phyloP scores from a whole-genome alignment of 768 basidiomycete genomes.

The Austroboletus eburneus region DNA sequence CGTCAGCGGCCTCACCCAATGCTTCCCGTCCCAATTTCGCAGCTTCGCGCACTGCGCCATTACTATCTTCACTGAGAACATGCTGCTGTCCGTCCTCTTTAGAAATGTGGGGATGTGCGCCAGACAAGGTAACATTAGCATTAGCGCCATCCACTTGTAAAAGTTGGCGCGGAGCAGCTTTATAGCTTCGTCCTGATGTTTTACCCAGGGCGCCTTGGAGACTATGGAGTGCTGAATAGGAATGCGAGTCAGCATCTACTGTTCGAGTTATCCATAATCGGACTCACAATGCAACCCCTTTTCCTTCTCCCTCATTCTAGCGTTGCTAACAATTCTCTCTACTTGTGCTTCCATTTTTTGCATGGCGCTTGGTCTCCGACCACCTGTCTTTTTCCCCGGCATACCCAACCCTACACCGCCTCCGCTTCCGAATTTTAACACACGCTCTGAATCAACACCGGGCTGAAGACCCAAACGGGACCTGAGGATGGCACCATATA shows the following conservation, averaged over 20 bases:
- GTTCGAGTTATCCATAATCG: background rate
- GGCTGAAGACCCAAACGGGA: conserved; percentile 68
- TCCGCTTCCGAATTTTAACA: conserved; percentile 84
- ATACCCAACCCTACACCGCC: conserved; percentile 74
- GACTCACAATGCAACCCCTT: conserved; percentile 59
- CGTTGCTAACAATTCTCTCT: conserved; percentile 91
- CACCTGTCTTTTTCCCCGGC: conserved; percentile 46
- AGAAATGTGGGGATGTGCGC: conserved; percentile 46
- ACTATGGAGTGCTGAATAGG: conserved; percentile 56
- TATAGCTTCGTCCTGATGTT: conserved; percentile 90
- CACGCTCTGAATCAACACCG: conserved; percentile 61
- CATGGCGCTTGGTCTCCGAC: conserved; percentile 79
- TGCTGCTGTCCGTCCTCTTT: conserved; percentile 43
- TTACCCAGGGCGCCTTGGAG: conserved; percentile 93
- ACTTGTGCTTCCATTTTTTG: conserved; percentile 94
- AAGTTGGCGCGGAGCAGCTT: conserved; percentile 94
- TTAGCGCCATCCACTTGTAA: conserved; percentile 75
- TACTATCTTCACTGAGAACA: conserved; percentile 30
- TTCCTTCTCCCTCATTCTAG: conserved; percentile 81
- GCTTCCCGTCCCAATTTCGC: conserved; percentile 73
- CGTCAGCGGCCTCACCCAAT: conserved; percentile 57
- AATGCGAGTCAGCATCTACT: conserved; percentile 1
- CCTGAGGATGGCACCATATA: conserved; percentile 81
- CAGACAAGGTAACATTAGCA: conserved; percentile 35
- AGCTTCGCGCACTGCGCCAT: conserved; percentile 66